Evolutionary conservation across 441 rosid species (phyloP).

Genomic region (Syzygium malaccense): DNA sequence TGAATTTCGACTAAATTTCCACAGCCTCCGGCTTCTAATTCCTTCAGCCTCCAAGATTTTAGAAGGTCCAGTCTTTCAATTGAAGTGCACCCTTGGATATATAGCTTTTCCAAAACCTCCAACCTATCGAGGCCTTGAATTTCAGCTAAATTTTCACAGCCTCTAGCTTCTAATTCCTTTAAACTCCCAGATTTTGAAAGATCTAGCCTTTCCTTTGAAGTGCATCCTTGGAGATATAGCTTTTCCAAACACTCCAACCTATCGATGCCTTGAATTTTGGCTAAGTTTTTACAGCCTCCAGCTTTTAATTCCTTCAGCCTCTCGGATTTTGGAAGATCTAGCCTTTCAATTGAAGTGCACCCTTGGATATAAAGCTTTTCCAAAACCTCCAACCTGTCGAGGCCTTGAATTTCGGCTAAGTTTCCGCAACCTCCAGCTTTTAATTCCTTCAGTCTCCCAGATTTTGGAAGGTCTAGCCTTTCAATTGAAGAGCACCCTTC

Average conservation of each 20-base stretch:
- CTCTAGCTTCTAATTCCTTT: neutral
- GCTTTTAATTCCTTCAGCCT: no score
- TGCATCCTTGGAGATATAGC: neutral
- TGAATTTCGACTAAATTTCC: neutral
- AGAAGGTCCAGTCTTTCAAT: accelerated
- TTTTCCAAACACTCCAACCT: no score
- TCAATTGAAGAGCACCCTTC: neutral
- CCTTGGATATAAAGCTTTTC: neutral
- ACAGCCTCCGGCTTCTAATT: accelerated
- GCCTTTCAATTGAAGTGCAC: neutral
- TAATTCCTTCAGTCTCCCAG: no score
- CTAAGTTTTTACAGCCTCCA: no score
- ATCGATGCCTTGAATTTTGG: no score
- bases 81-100: neutral
- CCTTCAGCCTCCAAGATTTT: neutral
- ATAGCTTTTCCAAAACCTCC: neutral
- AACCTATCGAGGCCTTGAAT: neutral
- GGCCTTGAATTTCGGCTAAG: neutral
- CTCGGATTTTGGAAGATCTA: neutral
- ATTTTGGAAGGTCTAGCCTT: neutral
- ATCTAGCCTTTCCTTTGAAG: neutral
- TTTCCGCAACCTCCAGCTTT: neutral
- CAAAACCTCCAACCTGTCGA: neutral
- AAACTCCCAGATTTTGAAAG: neutral
- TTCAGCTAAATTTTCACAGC: accelerated